Evolutionary conservation across 148 eudicot genomes (phyloP).

Genomic region (Persicaria maculosa): DNA sequence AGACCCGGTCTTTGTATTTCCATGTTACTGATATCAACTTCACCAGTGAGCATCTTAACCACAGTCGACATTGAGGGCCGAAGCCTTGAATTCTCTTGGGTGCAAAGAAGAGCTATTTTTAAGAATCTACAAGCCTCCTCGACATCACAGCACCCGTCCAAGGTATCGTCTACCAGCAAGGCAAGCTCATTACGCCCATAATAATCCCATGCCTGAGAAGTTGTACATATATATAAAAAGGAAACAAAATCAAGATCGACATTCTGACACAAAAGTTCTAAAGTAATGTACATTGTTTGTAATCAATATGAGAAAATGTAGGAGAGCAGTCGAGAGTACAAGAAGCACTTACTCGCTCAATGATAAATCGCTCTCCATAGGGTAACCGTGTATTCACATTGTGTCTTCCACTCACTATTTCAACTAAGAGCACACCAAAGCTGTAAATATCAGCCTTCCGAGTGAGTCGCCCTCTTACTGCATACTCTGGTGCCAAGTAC

Average conservation of each 20-base stretch:
- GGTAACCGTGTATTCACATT: conserved; percentile 41
- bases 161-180: conserved; percentile 25
- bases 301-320: too few species aligned
- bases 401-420: conserved; percentile 43
- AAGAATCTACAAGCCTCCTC: conserved; percentile 42
- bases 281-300: not conserved
- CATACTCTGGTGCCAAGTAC: conserved; percentile 54
- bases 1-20: conserved; percentile 33
- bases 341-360: conserved; percentile 35
- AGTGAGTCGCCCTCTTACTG: conserved; percentile 44
- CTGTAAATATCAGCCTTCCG: conserved; percentile 49
- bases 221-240: not conserved
- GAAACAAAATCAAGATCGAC: not conserved
- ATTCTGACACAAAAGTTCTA: too few species aligned
- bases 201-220: conserved; percentile 33
- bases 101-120: conserved; percentile 46
- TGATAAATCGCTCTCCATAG: conserved; percentile 37
- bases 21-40: conserved; percentile 17
- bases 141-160: conserved; percentile 28
- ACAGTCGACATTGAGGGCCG: conserved; percentile 44
- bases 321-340: too few species aligned
- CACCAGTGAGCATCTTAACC: conserved; percentile 38
- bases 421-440: conserved; percentile 48
- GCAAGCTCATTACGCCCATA: conserved; percentile 25
- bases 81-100: conserved; percentile 44